phyloP scores from a whole-genome alignment of 257 asterid species.

The Echites panduratus region DNA sequence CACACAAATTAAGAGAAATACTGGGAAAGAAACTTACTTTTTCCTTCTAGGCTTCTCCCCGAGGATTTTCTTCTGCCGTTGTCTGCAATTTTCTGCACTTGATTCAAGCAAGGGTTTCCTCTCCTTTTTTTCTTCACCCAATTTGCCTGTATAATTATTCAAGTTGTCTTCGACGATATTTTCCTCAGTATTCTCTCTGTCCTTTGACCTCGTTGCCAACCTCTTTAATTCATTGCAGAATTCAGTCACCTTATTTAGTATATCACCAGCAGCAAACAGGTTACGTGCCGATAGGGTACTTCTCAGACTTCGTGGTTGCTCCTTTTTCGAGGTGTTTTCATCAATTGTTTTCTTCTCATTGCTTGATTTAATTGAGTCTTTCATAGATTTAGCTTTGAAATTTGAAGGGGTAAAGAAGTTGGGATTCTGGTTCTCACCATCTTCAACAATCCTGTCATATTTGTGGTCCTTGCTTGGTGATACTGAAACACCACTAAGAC shows the following conservation, averaged over 20 bases:
- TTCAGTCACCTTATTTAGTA: slow-evolving; percentile 69
- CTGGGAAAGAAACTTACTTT: slow-evolving; percentile 36
- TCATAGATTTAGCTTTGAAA: slow-evolving; percentile 33
- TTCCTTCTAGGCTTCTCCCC: slow-evolving; percentile 58
- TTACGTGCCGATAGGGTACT: slow-evolving; percentile 80
- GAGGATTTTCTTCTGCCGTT: slow-evolving; percentile 29
- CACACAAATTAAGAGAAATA: background rate
- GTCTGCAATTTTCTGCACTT: slow-evolving; percentile 40
- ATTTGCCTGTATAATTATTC: slow-evolving; percentile 13
- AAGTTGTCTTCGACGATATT: slow-evolving; percentile 12
- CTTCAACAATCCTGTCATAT: slow-evolving; percentile 34
- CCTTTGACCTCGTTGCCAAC: slow-evolving; percentile 48
- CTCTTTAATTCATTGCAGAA: slow-evolving; percentile 86
- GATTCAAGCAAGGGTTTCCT: slow-evolving; percentile 63
- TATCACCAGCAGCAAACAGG: slow-evolving; percentile 80
- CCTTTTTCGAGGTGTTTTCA: slow-evolving; percentile 27
- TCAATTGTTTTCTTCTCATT: slow-evolving; percentile 39
- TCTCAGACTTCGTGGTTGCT: slow-evolving; percentile 55
- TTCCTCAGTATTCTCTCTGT: slow-evolving; percentile 32
- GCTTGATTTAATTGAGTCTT: slow-evolving; percentile 57
- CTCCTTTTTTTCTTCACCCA: slow-evolving; percentile 47
- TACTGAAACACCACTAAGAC: slow-evolving; percentile 32
- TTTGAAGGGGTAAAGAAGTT: slow-evolving; percentile 52
- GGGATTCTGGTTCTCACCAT: slow-evolving; percentile 70
- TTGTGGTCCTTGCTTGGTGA: slow-evolving; percentile 38